Evolutionary conservation across 306 rosid genomes (phyloP).

Genomic region (Quercus glauca): DNA sequence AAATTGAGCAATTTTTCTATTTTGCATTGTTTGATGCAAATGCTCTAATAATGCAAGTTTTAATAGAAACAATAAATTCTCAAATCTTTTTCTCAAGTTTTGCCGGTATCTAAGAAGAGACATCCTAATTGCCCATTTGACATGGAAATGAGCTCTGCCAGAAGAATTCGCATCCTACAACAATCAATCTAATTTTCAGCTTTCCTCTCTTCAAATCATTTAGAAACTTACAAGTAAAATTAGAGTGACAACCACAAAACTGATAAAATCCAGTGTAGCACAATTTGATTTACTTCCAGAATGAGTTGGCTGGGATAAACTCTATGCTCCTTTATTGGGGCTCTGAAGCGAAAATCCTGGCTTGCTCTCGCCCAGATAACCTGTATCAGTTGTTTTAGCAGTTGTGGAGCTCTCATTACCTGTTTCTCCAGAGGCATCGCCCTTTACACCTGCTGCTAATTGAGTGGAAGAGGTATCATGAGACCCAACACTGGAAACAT

Average conservation of each 20-base stretch:
- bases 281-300: conserved; percentile 10
- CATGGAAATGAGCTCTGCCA: not conserved
- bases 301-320: conserved; percentile 13
- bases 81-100: not conserved
- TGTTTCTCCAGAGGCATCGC: conserved; percentile 29
- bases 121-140: not conserved
- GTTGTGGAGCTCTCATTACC: conserved; percentile 19
- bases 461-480: conserved; percentile 27
- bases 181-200: not conserved
- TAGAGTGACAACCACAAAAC: conserved; percentile 12
- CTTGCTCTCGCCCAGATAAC: not conserved
- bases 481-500: conserved; percentile 34
- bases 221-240: not conserved
- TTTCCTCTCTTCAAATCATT: not conserved
- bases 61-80: not conserved
- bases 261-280: not conserved
- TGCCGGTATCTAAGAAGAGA: not conserved
- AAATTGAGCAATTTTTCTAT: no score
- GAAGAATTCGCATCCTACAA: not conserved
- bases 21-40: no score
- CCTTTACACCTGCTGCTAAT: conserved; percentile 28
- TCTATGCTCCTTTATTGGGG: conserved; percentile 39
- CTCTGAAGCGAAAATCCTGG: conserved; percentile 69
- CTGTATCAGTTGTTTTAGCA: conserved; percentile 10
- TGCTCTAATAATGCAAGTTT: not conserved